Percentiles rank a stretch among this genome's conserved stretches.
Evolutionary conservation across 768 basidiomycete species (phyloP).

Genomic region (Xerocomellus dryophilus): DNA sequence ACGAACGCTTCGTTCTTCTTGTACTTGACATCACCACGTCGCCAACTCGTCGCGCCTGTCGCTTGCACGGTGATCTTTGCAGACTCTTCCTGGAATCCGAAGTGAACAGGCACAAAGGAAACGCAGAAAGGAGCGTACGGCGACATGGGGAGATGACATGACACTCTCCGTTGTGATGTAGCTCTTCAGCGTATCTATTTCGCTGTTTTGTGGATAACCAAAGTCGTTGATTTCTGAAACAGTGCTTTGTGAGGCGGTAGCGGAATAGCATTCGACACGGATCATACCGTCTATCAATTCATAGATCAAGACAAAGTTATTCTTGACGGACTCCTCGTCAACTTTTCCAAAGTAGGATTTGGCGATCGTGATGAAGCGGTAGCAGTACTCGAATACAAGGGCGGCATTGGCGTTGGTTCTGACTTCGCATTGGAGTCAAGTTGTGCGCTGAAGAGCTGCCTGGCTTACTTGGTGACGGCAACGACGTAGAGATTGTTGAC

Average conservation of each 20-base stretch:
- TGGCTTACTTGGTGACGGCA: conserved; percentile 86
- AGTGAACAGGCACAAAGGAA: conserved; percentile 1
- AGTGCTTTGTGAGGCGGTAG: conserved; percentile 2
- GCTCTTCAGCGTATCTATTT: conserved; percentile 94
- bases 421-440: neutral
- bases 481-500: conserved; percentile 95
- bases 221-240: conserved; percentile 93
- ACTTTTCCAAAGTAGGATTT: conserved; percentile 98
- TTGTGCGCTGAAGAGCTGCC: neutral
- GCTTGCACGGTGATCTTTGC: conserved; percentile 97
- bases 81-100: conserved; percentile 75
- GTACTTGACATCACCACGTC: conserved; percentile 93
- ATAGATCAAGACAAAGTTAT: conserved; percentile 98
- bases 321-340: conserved; percentile 97
- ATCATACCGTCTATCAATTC: conserved; percentile 89
- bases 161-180: conserved; percentile 99
- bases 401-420: conserved; percentile 98
- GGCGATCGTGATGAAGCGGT: conserved; percentile 91
- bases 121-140: conserved; percentile 45
- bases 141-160: conserved; percentile 78
- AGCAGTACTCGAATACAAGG: conserved; percentile 96
- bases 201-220: conserved; percentile 98
- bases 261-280: conserved; percentile 8
- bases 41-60: conserved; percentile 95
- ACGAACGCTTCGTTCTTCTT: conserved; percentile 99